phyloP scores from a whole-genome alignment of 768 basidiomycete genomes.

The Mycena vulgaris region DNA sequence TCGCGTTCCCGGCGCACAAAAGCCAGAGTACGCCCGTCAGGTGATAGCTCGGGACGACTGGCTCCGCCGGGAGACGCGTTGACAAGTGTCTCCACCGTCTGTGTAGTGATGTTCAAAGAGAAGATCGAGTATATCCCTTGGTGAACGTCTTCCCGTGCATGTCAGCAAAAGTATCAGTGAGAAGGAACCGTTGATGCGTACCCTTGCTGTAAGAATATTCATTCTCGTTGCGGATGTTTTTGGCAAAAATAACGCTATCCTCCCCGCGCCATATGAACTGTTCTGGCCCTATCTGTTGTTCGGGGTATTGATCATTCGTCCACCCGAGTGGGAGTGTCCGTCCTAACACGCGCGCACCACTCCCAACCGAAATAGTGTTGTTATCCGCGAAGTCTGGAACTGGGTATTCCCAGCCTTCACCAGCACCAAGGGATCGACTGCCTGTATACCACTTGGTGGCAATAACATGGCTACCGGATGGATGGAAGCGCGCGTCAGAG shows the following conservation, averaged over 20 bases:
- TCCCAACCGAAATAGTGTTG: slow-evolving; percentile 54
- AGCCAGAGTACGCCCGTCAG: slow-evolving; percentile 77
- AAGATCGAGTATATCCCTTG: slow-evolving; percentile 81
- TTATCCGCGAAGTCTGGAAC: slow-evolving; percentile 61
- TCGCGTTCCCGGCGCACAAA: slow-evolving; percentile 83
- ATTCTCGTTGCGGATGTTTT: slow-evolving; percentile 71
- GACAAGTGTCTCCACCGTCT: slow-evolving; percentile 67
- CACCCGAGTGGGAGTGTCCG: slow-evolving; percentile 74
- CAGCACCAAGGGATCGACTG: slow-evolving; percentile 74
- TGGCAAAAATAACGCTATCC: slow-evolving; percentile 75
- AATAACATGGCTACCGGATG: slow-evolving; percentile 71
- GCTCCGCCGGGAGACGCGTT: slow-evolving; percentile 78
- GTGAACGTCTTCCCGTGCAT: slow-evolving; percentile 69
- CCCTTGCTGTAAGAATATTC: slow-evolving; percentile 78
- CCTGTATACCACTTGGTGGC: slow-evolving; percentile 89
- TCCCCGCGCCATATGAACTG: slow-evolving; percentile 75
- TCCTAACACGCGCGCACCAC: slow-evolving; percentile 70
- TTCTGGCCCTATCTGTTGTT: slow-evolving; percentile 83
- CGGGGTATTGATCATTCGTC: slow-evolving; percentile 70
- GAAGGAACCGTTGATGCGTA: slow-evolving; percentile 39
- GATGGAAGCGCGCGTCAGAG: slow-evolving; percentile 80
- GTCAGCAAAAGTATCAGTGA: neutral
- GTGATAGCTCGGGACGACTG: slow-evolving; percentile 78
- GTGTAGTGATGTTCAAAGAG: slow-evolving; percentile 73
- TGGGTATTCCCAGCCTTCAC: slow-evolving; percentile 80